These are phyloP conservation scores for Bretziella fagacearum DNA, from an alignment of 2,329 filamentous ascomycete genomes.

Conservation along the genomic window DNA sequence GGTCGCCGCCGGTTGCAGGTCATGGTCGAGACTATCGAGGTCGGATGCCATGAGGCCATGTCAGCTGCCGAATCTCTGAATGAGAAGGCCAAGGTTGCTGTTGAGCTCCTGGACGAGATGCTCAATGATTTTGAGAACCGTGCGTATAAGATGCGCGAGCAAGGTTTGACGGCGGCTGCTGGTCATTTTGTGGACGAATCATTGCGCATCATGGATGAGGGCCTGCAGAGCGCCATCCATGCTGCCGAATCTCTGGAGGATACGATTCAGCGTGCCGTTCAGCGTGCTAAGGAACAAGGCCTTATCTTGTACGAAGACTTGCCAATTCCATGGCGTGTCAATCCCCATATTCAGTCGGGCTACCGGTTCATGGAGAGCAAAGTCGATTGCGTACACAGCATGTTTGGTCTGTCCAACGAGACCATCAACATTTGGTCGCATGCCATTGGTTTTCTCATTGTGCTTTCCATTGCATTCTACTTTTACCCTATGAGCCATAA, in stretches of 20 bases:
- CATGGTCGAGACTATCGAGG: constrained; percentile 83
- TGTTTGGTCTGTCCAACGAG: constrained; percentile 79
- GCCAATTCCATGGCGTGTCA: constrained; percentile 81
- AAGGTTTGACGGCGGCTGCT: constrained; percentile 49
- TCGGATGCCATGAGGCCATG: constrained; percentile 71
- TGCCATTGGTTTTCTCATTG: constrained; percentile 69
- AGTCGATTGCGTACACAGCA: constrained; percentile 69
- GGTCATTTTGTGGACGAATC: constrained; percentile 66
- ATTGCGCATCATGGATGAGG: constrained; percentile 61
- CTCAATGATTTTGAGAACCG: constrained; percentile 70
- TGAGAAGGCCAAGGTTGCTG: constrained; percentile 76
- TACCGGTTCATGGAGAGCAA: constrained; percentile 93
- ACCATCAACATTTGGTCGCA: constrained; percentile 98
- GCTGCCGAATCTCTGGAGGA: constrained; percentile 71
- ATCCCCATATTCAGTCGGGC: constrained; percentile 78
- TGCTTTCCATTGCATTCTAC: constrained; percentile 81
- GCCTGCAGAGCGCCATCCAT: constrained; percentile 64
- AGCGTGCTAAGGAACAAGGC: constrained; percentile 58
- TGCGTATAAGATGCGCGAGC: constrained; percentile 62
- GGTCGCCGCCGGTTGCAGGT: constrained; percentile 70
- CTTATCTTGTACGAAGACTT: constrained; percentile 81
- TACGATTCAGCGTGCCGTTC: constrained; percentile 63
- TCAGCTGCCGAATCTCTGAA: constrained; percentile 72
- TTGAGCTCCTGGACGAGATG: constrained; percentile 72
- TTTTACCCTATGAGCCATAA: constrained; percentile 82